Evolutionary conservation across 176 grass and related monocot genomes (phyloP), one percentile per base, ranked within the genome.

Genomic region (Lolium multiflorum): DNA sequence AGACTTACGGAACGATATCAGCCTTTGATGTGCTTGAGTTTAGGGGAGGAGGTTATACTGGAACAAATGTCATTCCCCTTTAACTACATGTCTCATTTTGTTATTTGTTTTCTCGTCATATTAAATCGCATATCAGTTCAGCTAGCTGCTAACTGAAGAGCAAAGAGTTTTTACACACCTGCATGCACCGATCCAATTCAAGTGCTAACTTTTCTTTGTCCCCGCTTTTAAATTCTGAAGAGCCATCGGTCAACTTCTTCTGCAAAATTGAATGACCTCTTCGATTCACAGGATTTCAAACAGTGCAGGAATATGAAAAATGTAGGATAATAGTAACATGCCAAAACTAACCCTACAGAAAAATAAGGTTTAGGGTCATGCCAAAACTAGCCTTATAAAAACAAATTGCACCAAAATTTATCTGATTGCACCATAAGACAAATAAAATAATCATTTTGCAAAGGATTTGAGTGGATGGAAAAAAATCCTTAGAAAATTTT

Each of bases 151-250:
- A 61, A 67, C 49, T 74, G n/a, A 43, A 66, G 63, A 66, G 25
- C 13, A 72, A 56, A 75, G n/a, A 59, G 5, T 79, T 22, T 71
- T 61, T 86, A 11, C 65, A 74, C 71, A 88, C 95, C 92, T 91
- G 77, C 84, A 89, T 89, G 74, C 78, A 86, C 67, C 85, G 59
- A 57, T 85, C 89, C 77, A 86, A 73, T 86, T 79, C 84, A 68
- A 84, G 39, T 62, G 59, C 39, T 76, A 91, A 75, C 11, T 78
- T 56, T 56, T 95, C 85, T 84, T 86, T 16, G 15, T 76, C 89
- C 66, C 88, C 84, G 1, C 89, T 60, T 46, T 68, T 88, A 7
- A 52, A 87, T 67, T 86, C 88, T 52, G 86, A 66, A 35, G 50
- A 28, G 55, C 86, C 78, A 18, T 74, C 11, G 16, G 68, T 82